Evolutionary conservation across 2,329 filamentous ascomycete species (phyloP), one percentile per base, ranked within the genome.

Genomic region (Amauroascus verrucosus): DNA sequence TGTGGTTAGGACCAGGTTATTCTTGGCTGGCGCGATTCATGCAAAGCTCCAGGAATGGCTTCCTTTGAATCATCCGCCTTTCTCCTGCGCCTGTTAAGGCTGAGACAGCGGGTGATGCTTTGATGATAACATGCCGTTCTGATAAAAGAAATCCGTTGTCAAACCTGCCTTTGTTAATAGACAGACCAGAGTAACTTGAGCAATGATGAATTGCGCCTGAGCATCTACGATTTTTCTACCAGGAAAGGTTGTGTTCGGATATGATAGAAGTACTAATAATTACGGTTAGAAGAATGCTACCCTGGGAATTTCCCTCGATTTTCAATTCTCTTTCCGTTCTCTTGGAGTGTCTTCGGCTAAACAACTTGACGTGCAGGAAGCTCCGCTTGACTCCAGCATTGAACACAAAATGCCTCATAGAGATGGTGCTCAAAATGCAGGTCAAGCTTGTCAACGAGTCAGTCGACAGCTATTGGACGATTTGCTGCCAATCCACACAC

Each of bases 391-490:
- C 6, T 46, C n/a, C 44, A 46, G 26, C 22, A 28, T 46, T 9
- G 46, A 5, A 2, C 2, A 38, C 30, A 48, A 49, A 49, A 49
- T 49, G 33, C 47, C 47, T 49, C 35, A 38, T 47, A 33, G 14
- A 28, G 22, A 40, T 40, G 35, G 32, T 9, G 33, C 8, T 20
- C 16, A 9, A 13, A 18, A 33, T 37, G 45, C 28, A 37, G 45
- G 30, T 35, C 28, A 24, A 26, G n/a, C 43, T 48, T 37, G 33
- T 48, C 32, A 48, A 11, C 30, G 18, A 22, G 33, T 40, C n/a
- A 20, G 33, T 6, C 16, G 22, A 6, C 32, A 33, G 47, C 33
- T 8, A 38, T 49, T 38, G 20, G 32, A 22, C 30, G 22, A n/a
- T 35, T 35, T 16, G 9, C 13, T 45, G 6, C 41, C 22, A 13